phyloP scores from a whole-genome alignment of 345 rosid species.

The Eucalyptus melliodora region DNA sequence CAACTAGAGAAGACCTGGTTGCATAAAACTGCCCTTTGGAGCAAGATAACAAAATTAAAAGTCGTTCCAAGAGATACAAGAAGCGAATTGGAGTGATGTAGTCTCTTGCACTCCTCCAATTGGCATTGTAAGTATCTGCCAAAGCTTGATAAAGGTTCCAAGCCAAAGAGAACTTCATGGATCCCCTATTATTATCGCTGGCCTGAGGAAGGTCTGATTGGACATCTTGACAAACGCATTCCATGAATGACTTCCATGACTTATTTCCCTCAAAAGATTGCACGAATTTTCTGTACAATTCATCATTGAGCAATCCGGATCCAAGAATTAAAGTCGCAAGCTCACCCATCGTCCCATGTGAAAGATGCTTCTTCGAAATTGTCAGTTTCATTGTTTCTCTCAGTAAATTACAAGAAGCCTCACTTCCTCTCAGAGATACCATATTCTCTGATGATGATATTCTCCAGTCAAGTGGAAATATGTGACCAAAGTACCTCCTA shows the following conservation, averaged over 20 bases:
- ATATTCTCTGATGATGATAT: slow-evolving; percentile 7
- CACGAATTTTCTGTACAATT: neutral
- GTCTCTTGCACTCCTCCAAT: slow-evolving; percentile 9
- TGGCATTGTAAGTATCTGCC: slow-evolving; percentile 2
- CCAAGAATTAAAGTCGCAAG: slow-evolving; percentile 24
- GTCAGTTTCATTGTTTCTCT: neutral
- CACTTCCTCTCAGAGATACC: slow-evolving; percentile 19
- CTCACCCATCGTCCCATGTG: slow-evolving; percentile 22
- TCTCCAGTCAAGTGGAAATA: slow-evolving; percentile 25
- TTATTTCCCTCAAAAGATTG: neutral
- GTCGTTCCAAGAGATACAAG: slow-evolving; percentile 31
- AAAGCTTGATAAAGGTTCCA: slow-evolving; percentile 12
- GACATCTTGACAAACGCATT: neutral
- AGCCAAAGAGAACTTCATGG: neutral
- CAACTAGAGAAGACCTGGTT: slow-evolving; percentile 15
- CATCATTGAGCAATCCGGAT: neutral
- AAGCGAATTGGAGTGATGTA: slow-evolving; percentile 31
- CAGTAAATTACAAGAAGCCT: slow-evolving; percentile 1
- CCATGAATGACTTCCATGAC: slow-evolving; percentile 20
- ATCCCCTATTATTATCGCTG: neutral
- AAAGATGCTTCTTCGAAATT: neutral
- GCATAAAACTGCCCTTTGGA: neutral
- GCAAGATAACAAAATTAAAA: slow-evolving; percentile 5
- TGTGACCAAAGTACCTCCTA: neutral
- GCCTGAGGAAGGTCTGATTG: neutral